Base-by-base conservation (phyloP, 2,329 filamentous ascomycete species). In the Pestalotiopsis sp. region DNA sequence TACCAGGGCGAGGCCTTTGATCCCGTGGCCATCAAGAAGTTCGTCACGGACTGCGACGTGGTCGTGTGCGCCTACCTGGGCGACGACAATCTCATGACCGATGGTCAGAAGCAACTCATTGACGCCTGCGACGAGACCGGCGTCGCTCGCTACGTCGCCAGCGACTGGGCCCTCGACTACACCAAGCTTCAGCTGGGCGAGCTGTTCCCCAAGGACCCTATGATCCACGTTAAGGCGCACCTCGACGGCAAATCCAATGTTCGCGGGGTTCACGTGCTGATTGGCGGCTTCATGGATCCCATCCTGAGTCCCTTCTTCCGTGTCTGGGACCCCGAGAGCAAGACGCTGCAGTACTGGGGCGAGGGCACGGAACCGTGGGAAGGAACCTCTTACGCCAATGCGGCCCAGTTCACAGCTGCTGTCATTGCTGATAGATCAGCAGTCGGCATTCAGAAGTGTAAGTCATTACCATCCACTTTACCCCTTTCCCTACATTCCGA, bases 81-180 rank as follows among this genome's bases (percentile, higher is more conserved):
- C 25, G n/a, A 23, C 7, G n/a, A 23, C 20, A 27, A 58, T 14
- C 25, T 58, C 25, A 58, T 58, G 56, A 23, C 13, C 6, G 56
- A 58, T 2, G 25, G 56, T 13, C 56, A 58, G 56, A 58, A 58
- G 56, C 25, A 23, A n/a, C 56, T 58, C 20, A 58, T 58, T 12
- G 56, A 58, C 25, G 56, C 56, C 25, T 58, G 56, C 56, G 56
- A 58, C n/a, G 56, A 58, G 25, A 12, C n/a, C 25, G 25, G 25
- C n/a, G 56, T 58, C 25, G 20, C 56, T 11, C n/a, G 56, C n/a
- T 58, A 58, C 25, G 25, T 58, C 56, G 56, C 56, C 25, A 58
- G 56, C 56, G 56, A 58, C 56, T 58, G 56, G 56, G 25, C 20
- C n/a, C n/a, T 58, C 56, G 56, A 58, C 56, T 58, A 58, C 56